Percentiles rank a stretch among this genome's conserved stretches.
phyloP scores from a whole-genome alignment of 176 grass and related monocot species.

The Puccinellia tenuiflora region DNA sequence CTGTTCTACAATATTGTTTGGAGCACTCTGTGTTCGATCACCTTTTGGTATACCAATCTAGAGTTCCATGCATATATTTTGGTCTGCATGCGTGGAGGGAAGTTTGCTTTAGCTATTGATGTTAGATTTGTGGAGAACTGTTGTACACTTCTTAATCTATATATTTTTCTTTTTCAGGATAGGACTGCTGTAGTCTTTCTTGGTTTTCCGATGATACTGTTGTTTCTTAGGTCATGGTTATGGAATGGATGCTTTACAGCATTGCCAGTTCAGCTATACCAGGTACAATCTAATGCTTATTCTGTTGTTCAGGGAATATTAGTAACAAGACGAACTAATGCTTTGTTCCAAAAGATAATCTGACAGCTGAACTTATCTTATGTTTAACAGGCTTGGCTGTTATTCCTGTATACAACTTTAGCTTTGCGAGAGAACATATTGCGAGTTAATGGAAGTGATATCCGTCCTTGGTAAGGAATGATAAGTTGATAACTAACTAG shows the following conservation, averaged over 20 bases:
- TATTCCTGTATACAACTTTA: conserved; percentile 79
- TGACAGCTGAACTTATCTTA: conserved; percentile 23
- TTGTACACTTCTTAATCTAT: background rate
- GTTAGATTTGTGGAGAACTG: background rate
- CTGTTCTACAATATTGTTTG: background rate
- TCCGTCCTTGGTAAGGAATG: conserved; percentile 70
- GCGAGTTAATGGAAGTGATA: conserved; percentile 83
- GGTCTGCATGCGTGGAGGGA: background rate
- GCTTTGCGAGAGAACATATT: conserved; percentile 87
- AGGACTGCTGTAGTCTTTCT: conserved; percentile 96
- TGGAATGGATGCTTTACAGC: conserved; percentile 90
- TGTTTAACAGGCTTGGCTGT: conserved; percentile 68
- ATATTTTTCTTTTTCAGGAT: conserved; percentile 50
- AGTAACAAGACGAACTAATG: conserved; percentile 10
- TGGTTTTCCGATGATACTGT: conserved; percentile 72
- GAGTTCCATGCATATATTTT: background rate
- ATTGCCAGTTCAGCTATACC: conserved; percentile 93
- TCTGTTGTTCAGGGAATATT: background rate
- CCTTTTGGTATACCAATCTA: background rate
- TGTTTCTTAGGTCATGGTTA: conserved; percentile 74
- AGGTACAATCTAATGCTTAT: conserved; percentile 48
- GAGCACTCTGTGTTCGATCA: background rate
- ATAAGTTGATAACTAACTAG: background rate
- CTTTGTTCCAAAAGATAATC: conserved; percentile 14
- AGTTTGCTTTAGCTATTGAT: background rate